Percentiles rank a stretch among this genome's conserved stretches.
Conservation (phyloP, 2,329 filamentous ascomycete species). For the Bipolaris bicolor region DNA sequence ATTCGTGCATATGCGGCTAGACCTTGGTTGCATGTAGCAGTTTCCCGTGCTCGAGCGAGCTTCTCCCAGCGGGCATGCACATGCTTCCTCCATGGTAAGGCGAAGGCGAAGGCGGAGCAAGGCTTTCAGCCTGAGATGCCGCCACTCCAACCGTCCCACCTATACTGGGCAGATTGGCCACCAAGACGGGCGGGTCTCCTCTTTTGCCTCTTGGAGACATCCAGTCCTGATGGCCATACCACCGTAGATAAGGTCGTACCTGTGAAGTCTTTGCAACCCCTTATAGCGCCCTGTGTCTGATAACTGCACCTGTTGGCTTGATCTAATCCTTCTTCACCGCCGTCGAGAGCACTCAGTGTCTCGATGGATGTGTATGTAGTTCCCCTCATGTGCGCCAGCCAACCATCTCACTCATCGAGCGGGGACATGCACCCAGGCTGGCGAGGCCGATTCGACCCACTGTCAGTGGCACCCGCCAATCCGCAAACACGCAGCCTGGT, state of each 20-base stretch:
- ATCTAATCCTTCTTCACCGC: not conserved
- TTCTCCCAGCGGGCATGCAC: conserved; percentile 7
- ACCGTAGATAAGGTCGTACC: not conserved
- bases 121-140: conserved; percentile 24
- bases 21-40: conserved; percentile 41
- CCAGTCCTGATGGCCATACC: not conserved
- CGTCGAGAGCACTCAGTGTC: conserved; percentile 10
- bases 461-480: conserved; percentile 30
- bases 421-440: conserved; percentile 35
- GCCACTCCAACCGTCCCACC: conserved; percentile 21
- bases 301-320: not conserved
- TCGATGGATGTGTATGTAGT: conserved; percentile 24
- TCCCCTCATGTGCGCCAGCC: conserved; percentile 21
- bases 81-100: conserved; percentile 10
- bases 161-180: conserved; percentile 1
- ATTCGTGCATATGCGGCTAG: conserved; percentile 48
- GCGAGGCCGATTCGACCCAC: conserved; percentile 34
- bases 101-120: conserved; percentile 12
- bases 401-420: conserved; percentile 29
- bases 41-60: conserved; percentile 39
- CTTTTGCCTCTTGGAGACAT: not conserved
- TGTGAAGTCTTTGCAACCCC: not conserved
- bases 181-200: conserved; percentile 1
- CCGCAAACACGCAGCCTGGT: conserved; percentile 24
- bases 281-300: not conserved